These are phyloP conservation scores for Oenanthe javanica DNA, from an alignment of 140 eudicot species.

Conservation along the genomic window DNA sequence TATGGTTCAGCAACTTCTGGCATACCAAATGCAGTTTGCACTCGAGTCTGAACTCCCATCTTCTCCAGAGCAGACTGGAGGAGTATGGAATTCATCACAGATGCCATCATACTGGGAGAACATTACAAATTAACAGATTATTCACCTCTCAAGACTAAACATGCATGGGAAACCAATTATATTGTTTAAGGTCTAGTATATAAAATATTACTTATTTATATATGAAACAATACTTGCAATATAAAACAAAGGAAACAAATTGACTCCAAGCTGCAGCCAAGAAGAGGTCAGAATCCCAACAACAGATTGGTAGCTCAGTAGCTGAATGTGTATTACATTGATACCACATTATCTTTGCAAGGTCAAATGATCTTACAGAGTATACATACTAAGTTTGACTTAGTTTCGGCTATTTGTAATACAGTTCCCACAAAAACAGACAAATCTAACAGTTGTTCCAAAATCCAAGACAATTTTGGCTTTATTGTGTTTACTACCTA, in stretches of 20 bases:
- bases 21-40: slow-evolving; percentile 70
- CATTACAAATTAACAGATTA: slow-evolving; percentile 11
- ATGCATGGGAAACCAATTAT: not conserved
- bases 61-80: slow-evolving; percentile 92
- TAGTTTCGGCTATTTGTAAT: not conserved
- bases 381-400: not conserved
- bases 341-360: not conserved
- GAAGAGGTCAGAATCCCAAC: not conserved
- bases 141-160: slow-evolving; percentile 14
- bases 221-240: not conserved
- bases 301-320: not conserved
- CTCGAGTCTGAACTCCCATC: slow-evolving; percentile 72
- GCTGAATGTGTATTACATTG: not conserved
- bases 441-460: not conserved
- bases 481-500: not conserved
- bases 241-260: not conserved
- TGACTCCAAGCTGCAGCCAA: not conserved
- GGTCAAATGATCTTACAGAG: not conserved
- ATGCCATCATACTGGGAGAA: slow-evolving; percentile 85
- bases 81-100: slow-evolving; percentile 86
- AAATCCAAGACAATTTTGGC: not conserved
- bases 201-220: not conserved
- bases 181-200: not conserved
- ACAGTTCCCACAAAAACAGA: not conserved
- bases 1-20: slow-evolving; percentile 88